These are phyloP conservation scores for Microbotryum lychnidis-dioicae DNA, from an alignment of 1,284 basidiomycete genomes.

Conservation along the genomic window DNA sequence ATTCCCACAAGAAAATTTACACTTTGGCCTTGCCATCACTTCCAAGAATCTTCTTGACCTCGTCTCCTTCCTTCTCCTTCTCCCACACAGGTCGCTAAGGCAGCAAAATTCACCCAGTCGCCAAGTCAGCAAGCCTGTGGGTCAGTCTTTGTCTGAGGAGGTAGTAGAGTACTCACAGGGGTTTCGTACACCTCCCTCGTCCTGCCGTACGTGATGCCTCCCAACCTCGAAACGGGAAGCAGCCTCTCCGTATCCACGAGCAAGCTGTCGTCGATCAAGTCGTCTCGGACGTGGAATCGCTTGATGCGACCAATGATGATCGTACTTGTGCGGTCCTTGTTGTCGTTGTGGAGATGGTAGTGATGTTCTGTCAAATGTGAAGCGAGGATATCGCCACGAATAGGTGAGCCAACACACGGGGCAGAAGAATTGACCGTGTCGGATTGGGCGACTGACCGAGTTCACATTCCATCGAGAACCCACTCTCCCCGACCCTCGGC, in stretches of 20 bases:
- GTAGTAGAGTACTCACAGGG: constrained; percentile 1
- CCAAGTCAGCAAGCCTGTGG: neutral
- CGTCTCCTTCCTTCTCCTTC: constrained; percentile 44
- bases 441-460: constrained; percentile 45
- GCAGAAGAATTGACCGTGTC: neutral
- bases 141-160: neutral
- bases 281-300: constrained; percentile 53
- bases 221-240: constrained; percentile 55
- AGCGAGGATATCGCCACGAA: neutral
- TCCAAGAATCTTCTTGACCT: constrained; percentile 14
- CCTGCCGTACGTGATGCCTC: constrained; percentile 52
- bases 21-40: constrained; percentile 7
- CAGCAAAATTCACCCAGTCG: neutral
- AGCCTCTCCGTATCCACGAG: constrained; percentile 55
- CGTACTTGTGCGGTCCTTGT: constrained; percentile 46
- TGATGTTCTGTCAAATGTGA: constrained; percentile 22
- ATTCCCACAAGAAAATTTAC: neutral
- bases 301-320: constrained; percentile 59
- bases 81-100: constrained; percentile 50
- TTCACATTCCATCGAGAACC: constrained; percentile 61
- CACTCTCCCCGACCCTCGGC: constrained; percentile 59
- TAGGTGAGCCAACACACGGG: neutral
- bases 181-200: constrained; percentile 26
- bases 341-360: constrained; percentile 49
- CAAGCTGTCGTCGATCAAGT: constrained; percentile 48